Base-by-base conservation (phyloP, 495 filamentous ascomycete species). In the Barbatosphaeria neglecta region DNA sequence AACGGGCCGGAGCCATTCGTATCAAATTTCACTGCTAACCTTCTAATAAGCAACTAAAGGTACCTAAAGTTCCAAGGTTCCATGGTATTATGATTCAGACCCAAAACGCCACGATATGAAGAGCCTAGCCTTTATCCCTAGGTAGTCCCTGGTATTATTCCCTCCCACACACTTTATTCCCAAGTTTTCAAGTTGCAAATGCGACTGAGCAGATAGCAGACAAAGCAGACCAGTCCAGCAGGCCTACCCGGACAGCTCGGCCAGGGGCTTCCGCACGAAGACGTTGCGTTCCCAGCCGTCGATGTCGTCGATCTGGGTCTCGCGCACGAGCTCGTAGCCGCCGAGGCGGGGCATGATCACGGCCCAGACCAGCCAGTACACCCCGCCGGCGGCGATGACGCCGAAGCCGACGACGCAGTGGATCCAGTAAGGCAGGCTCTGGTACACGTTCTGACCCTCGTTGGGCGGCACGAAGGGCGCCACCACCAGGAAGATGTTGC, bases 291-390 rank as follows among this genome's bases (percentile, higher is more conserved):
- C 64, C 68, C 68, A 72, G 6, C 68, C 68, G 43, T 70, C 67
- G 47, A 65, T 59, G 13, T 61, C 54, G 20, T 60, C 57, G 10
- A 68, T 50, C 4, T 56, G 45, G 0, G 52, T 59, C 52, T 77
- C 73, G 52, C 81, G 72, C 46, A 79, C 80, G 15, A 84, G 67
- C 41, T 56, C 68, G 57, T 84, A 84, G 0, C 65, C 61, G 40
- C 74, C 76, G 52, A 77, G 64, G 39, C 65, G 63, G 35, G 84
- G 83, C 24, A 87, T 55, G 24, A 80, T 48, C 5, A 77, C 66
- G 4, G 79, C 83, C 80, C 80, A 85, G 42, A 86, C 50, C 50
- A 83, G 77, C 83, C 83, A 87, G 59, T 87, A 87, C 0, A 81
- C 5, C 9, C 81, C 59, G 0, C 72, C 81, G 6, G 53, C 58